Percentiles rank a stretch among this genome's conserved stretches.
Evolutionary conservation across 768 basidiomycete species (phyloP).

Genomic region (Daedaleopsis sinensis): DNA sequence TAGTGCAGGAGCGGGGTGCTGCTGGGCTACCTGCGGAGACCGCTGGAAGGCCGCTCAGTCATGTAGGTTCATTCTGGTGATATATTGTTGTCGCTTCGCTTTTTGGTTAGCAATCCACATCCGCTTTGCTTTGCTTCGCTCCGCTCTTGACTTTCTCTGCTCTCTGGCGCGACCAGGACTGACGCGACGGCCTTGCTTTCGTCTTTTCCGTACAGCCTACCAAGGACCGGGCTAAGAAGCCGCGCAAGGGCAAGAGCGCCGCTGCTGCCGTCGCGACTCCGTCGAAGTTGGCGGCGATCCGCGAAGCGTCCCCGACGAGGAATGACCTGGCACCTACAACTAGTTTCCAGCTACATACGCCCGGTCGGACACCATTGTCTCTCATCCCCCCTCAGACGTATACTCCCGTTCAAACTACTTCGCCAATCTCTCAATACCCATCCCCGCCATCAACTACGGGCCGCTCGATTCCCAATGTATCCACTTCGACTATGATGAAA

Average conservation of each 20-base stretch:
- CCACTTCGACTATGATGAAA: background rate
- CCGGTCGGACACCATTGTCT: background rate
- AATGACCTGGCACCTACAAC: background rate
- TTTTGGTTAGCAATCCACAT: conserved; percentile 27
- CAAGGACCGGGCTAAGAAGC: conserved; percentile 71
- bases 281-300: conserved; percentile 12
- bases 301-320: conserved; percentile 8
- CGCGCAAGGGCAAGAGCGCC: conserved; percentile 49
- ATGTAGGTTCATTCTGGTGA: conserved; percentile 86
- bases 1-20: conserved; percentile 20
- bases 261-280: background rate
- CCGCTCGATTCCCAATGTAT: background rate
- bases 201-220: conserved; percentile 57
- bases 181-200: conserved; percentile 20
- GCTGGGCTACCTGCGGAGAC: conserved; percentile 40
- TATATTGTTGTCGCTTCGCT: conserved; percentile 19
- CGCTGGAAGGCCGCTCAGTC: conserved; percentile 69
- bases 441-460: conserved; percentile 12
- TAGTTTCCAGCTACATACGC: background rate
- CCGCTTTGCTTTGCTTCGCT: conserved; percentile 16
- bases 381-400: background rate
- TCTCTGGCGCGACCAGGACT: conserved; percentile 15
- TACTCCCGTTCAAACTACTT: background rate
- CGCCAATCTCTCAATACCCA: conserved; percentile 9
- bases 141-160: conserved; percentile 9